These are phyloP conservation scores for Elsinoe perseae DNA, from an alignment of 2,329 filamentous ascomycete genomes.

Conservation along the genomic window DNA sequence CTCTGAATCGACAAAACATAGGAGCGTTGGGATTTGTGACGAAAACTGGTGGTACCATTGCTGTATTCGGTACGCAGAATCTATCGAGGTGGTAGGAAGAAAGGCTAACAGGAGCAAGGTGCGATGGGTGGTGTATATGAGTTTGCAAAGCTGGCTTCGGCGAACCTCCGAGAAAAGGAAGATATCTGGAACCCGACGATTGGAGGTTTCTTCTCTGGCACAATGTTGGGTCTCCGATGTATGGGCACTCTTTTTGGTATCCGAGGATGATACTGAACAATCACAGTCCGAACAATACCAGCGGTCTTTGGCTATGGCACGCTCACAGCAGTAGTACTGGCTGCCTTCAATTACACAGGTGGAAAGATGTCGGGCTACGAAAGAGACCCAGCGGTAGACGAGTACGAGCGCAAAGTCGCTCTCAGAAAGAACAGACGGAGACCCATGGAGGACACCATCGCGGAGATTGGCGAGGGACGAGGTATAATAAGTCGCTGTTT, in stretches of 20 bases:
- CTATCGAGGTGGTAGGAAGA: background rate
- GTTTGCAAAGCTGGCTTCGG: conserved; percentile 67
- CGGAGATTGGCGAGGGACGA: conserved; percentile 77
- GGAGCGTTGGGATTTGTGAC: conserved; percentile 75
- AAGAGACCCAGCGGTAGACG: conserved; percentile 54
- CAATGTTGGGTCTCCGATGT: conserved; percentile 66
- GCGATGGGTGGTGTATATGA: conserved; percentile 66
- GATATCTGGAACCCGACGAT: conserved; percentile 68
- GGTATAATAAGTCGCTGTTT: conserved; percentile 45
- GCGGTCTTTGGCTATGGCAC: conserved; percentile 62
- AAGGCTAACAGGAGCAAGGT: conserved; percentile 42
- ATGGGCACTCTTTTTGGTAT: conserved; percentile 28
- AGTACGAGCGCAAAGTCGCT: conserved; percentile 68
- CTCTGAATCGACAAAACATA: conserved; percentile 72
- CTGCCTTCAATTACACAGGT: conserved; percentile 61
- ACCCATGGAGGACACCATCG: conserved; percentile 70
- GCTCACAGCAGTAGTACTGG: conserved; percentile 50
- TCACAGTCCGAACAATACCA: conserved; percentile 53
- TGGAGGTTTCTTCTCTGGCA: conserved; percentile 69
- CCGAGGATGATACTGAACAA: conserved; percentile 19
- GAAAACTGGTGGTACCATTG: conserved; percentile 67
- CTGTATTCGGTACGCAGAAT: conserved; percentile 48
- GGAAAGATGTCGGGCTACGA: conserved; percentile 50
- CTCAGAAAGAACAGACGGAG: conserved; percentile 65
- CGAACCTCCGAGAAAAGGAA: conserved; percentile 79